Evolutionary conservation across 2,329 filamentous ascomycete species (phyloP).

Genomic region (Fusarium chlamydosporum): DNA sequence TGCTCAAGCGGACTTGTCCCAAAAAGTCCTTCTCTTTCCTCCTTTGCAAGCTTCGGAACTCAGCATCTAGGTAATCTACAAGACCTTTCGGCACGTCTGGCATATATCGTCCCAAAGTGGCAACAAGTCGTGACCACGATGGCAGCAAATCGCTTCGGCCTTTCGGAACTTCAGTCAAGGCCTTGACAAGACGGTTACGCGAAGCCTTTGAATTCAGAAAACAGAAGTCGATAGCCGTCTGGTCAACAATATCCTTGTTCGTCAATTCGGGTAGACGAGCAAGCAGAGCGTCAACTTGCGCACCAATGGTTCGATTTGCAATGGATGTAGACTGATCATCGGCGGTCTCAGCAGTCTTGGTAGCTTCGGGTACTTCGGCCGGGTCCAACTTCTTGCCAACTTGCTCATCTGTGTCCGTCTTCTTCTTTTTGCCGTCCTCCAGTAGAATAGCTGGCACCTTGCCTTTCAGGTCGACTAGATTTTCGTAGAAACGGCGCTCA

Average conservation of each 20-base stretch:
- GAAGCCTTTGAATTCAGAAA: slow-evolving; percentile 99
- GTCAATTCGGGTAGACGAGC: slow-evolving; percentile 91
- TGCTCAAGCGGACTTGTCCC: slow-evolving; percentile 91
- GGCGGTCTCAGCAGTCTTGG: slow-evolving; percentile 67
- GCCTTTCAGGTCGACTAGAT: slow-evolving; percentile 92
- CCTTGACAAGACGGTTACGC: slow-evolving; percentile 92
- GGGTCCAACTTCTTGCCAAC: slow-evolving; percentile 80
- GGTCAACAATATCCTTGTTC: slow-evolving; percentile 91
- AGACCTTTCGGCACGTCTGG: slow-evolving; percentile 93
- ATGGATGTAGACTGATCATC: slow-evolving; percentile 95
- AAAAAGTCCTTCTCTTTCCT: slow-evolving; percentile 98
- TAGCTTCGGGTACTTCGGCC: slow-evolving; percentile 62
- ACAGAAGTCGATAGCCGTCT: slow-evolving; percentile 95
- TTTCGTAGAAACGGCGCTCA: slow-evolving; percentile 97
- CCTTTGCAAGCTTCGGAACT: slow-evolving; percentile 95
- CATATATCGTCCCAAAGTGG: slow-evolving; percentile 94
- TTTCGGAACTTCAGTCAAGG: slow-evolving; percentile 93
- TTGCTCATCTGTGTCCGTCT: slow-evolving; percentile 83
- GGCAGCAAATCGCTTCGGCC: slow-evolving; percentile 92
- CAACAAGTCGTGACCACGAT: slow-evolving; percentile 91
- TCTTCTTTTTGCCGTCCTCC: slow-evolving; percentile 96
- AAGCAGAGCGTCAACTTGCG: slow-evolving; percentile 92
- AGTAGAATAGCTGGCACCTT: slow-evolving; percentile 94
- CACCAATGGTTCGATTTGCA: slow-evolving; percentile 96
- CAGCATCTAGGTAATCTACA: slow-evolving; percentile 92